Evolutionary conservation across 371 early-diverging fungal species (phyloP).

Genomic region (Gilbertella persicaria): DNA sequence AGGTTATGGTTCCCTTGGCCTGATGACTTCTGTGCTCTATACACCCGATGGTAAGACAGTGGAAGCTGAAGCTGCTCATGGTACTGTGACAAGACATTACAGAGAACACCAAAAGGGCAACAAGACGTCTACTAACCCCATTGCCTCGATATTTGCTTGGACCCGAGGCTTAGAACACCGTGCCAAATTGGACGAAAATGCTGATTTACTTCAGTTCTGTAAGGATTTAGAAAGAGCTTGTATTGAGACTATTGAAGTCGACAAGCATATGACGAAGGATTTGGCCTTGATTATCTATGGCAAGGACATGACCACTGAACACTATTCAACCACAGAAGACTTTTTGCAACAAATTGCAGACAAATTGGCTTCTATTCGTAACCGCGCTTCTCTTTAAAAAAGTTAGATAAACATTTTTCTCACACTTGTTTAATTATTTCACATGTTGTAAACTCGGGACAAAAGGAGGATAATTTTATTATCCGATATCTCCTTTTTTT

Average conservation of each 20-base stretch:
- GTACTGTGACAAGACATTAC: conserved; percentile 96
- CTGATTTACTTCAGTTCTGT: conserved; percentile 75
- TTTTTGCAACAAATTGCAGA: conserved; percentile 78
- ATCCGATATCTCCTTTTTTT: too few species aligned
- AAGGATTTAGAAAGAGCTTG: conserved; percentile 86
- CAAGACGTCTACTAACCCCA: conserved; percentile 93
- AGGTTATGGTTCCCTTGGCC: conserved; percentile 88
- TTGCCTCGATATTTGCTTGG: conserved; percentile 98
- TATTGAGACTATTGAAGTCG: conserved; percentile 84
- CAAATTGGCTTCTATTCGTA: conserved; percentile 62
- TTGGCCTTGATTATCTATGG: conserved; percentile 94
- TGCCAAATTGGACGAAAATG: conserved; percentile 88
- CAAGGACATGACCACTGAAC: conserved; percentile 65
- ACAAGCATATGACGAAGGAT: conserved; percentile 96
- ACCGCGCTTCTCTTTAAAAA: conserved; percentile 31
- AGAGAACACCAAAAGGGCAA: conserved; percentile 94
- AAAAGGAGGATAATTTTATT: too few species aligned
- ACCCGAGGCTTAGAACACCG: conserved; percentile 95
- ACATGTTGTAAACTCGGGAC: too few species aligned
- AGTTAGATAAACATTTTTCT: too few species aligned
- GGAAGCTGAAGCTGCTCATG: conserved; percentile 98
- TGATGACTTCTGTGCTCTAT: conserved; percentile 95
- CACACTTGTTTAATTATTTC: too few species aligned
- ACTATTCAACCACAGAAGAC: conserved; percentile 80
- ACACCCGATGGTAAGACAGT: conserved; percentile 95